Percentiles rank a stretch among this genome's conserved stretches.
Evolutionary conservation across 1,284 basidiomycete species (phyloP).

Genomic region (Austroboletus olivaceoglutinosus): DNA sequence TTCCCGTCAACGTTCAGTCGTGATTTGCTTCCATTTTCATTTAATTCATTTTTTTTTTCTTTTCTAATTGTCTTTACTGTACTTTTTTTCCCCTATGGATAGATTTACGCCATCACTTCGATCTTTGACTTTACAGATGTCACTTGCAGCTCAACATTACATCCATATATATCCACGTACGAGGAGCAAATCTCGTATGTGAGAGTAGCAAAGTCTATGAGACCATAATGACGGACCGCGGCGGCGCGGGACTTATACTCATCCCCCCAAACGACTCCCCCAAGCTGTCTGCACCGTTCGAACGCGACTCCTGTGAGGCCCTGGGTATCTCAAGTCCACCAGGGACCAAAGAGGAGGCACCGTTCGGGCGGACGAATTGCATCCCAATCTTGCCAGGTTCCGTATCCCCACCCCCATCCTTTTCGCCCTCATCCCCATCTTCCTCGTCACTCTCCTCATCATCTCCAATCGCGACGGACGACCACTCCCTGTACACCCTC

Average conservation of each 20-base stretch:
- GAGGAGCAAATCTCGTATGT: not conserved
- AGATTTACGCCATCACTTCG: too few species aligned
- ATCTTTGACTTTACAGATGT: too few species aligned
- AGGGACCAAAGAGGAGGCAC: not conserved
- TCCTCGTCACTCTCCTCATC: constrained; percentile 68
- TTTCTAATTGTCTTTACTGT: not conserved
- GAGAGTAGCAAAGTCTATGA: constrained; percentile 4
- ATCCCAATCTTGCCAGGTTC: not conserved
- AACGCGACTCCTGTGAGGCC: not conserved
- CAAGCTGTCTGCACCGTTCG: constrained; percentile 37
- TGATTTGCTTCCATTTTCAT: constrained; percentile 5
- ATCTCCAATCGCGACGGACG: constrained; percentile 68
- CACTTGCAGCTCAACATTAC: not conserved
- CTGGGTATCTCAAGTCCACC: constrained; percentile 23
- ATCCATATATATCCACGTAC: not conserved
- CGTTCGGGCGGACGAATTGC: not conserved
- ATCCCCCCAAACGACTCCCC: constrained; percentile 70
- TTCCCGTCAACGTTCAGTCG: constrained; percentile 18
- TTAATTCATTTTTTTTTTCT: not conserved
- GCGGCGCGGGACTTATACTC: constrained; percentile 67
- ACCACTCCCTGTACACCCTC: constrained; percentile 74
- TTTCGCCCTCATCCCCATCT: constrained; percentile 35
- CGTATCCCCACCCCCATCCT: constrained; percentile 33
- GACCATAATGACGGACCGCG: constrained; percentile 15
- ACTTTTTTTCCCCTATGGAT: too few species aligned